phyloP scores from a whole-genome alignment of 2,329 filamentous ascomycete species.

The Exophiala dermatitidis region DNA sequence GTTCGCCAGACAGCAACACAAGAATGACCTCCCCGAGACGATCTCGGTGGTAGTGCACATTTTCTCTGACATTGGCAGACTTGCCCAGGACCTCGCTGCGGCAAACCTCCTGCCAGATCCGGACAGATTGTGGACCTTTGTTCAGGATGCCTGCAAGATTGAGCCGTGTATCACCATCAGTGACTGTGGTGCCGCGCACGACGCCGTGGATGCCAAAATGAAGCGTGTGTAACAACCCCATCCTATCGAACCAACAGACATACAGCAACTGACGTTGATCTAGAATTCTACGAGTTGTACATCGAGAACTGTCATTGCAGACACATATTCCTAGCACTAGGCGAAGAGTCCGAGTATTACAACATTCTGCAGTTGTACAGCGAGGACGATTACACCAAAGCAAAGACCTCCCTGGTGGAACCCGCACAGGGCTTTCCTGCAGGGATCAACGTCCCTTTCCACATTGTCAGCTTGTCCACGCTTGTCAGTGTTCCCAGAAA shows the following conservation, averaged over 20 bases:
- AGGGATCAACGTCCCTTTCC: constrained; percentile 12
- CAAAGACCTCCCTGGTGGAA: constrained; percentile 19
- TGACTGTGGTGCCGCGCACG: constrained; percentile 15
- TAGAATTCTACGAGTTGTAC: constrained; percentile 22
- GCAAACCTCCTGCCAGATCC: constrained; percentile 12
- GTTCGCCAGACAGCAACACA: constrained; percentile 18
- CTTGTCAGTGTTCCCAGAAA: constrained; percentile 9
- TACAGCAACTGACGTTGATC: constrained; percentile 5
- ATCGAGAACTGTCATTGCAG: constrained; percentile 24
- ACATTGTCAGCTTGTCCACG: constrained; percentile 13
- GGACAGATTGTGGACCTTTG: constrained; percentile 16
- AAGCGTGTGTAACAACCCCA: constrained; percentile 7
- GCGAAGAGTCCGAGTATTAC: constrained; percentile 19
- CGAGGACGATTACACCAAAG: constrained; percentile 20
- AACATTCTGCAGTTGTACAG: constrained; percentile 18
- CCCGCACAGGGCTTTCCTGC: constrained; percentile 9
- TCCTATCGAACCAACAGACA: not conserved
- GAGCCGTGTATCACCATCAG: constrained; percentile 15
- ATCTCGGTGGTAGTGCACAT: constrained; percentile 17
- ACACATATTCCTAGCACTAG: constrained; percentile 21
- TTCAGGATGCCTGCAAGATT: constrained; percentile 13
- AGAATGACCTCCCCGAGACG: constrained; percentile 19
- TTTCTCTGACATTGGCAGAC: constrained; percentile 20
- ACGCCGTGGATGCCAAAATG: constrained; percentile 13
- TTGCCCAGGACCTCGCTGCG: constrained; percentile 15